Evolutionary conservation across 768 basidiomycete genomes (phyloP).

Genomic region (Mrakia gelida): DNA sequence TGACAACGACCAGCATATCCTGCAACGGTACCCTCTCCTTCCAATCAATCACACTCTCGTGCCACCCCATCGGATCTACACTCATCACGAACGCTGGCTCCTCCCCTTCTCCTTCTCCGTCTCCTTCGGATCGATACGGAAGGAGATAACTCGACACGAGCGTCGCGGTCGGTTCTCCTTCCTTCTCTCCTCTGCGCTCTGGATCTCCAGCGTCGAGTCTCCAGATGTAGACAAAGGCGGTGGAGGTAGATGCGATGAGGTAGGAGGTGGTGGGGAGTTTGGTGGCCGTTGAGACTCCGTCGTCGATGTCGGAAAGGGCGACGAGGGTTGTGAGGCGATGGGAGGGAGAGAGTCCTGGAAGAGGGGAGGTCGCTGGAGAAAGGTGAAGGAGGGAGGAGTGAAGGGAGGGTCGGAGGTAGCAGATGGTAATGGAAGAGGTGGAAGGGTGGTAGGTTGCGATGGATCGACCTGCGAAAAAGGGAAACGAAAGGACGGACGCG

Average conservation of each 20-base stretch:
- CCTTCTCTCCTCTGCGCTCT: constrained; percentile 9
- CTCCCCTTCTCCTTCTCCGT: constrained; percentile 49
- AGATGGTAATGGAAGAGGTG: constrained; percentile 21
- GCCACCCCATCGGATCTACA: constrained; percentile 49
- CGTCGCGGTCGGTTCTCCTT: constrained; percentile 48
- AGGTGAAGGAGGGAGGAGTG: constrained; percentile 33
- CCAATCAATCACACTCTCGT: constrained; percentile 43
- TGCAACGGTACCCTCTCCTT: constrained; percentile 37
- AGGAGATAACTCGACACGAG: constrained; percentile 61
- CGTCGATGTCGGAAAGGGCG: constrained; percentile 44
- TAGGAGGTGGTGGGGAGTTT: constrained; percentile 37
- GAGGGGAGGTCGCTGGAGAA: not conserved
- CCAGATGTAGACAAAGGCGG: constrained; percentile 42
- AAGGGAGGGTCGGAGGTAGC: constrained; percentile 34
- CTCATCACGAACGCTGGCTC: constrained; percentile 60
- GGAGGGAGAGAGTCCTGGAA: constrained; percentile 14
- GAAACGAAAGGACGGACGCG: not conserved
- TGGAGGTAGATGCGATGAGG: constrained; percentile 39
- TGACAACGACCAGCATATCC: constrained; percentile 75
- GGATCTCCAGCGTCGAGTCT: constrained; percentile 17
- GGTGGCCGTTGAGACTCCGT: constrained; percentile 37
- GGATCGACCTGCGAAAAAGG: constrained; percentile 1
- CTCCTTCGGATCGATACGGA: constrained; percentile 53
- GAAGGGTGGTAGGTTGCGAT: constrained; percentile 7
- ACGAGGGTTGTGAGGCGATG: constrained; percentile 34